A percentile compares a stretch with the other conserved stretches of the same genome.
These are phyloP conservation scores for Theileria equi DNA, from an alignment of 169 alveolate species.

Conservation along the genomic window DNA sequence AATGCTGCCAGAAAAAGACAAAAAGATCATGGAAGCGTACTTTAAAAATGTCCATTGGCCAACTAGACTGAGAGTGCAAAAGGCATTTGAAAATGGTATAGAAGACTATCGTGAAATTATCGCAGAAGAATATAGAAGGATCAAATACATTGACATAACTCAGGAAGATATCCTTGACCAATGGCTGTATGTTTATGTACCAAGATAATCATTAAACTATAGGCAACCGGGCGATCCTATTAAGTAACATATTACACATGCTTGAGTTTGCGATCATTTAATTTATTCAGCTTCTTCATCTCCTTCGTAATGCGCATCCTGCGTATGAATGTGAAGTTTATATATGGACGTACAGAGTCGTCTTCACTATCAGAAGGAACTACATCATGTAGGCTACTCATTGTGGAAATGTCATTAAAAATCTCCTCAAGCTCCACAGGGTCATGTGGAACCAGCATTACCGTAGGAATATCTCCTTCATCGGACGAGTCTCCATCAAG, in stretches of 20 bases:
- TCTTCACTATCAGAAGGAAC: slow-evolving; percentile 14
- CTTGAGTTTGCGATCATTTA: not conserved
- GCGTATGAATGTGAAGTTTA: not conserved
- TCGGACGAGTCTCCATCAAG: slow-evolving; percentile 29
- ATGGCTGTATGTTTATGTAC: slow-evolving; percentile 43
- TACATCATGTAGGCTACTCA: slow-evolving; percentile 32
- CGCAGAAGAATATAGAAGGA: slow-evolving; percentile 55
- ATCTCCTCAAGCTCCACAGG: slow-evolving; percentile 20
- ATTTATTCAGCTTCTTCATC: not conserved
- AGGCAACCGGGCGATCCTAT: not conserved
- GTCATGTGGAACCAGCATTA: slow-evolving; percentile 40
- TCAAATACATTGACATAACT: not conserved
- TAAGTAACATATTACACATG: not conserved
- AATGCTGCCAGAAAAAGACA: slow-evolving; percentile 55
- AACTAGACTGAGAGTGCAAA: slow-evolving; percentile 68
- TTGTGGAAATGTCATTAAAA: slow-evolving; percentile 37
- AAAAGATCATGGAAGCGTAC: slow-evolving; percentile 16
- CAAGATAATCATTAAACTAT: not conserved
- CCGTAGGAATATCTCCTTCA: slow-evolving; percentile 58
- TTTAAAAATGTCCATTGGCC: slow-evolving; percentile 75
- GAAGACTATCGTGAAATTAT: slow-evolving; percentile 71
- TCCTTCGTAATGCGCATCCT: slow-evolving; percentile 3
- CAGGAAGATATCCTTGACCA: slow-evolving; percentile 24
- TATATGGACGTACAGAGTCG: slow-evolving; percentile 20
- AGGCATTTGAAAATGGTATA: slow-evolving; percentile 70